Base-by-base conservation (phyloP, 306 rosid genomes). In the Sophora flavescens region DNA sequence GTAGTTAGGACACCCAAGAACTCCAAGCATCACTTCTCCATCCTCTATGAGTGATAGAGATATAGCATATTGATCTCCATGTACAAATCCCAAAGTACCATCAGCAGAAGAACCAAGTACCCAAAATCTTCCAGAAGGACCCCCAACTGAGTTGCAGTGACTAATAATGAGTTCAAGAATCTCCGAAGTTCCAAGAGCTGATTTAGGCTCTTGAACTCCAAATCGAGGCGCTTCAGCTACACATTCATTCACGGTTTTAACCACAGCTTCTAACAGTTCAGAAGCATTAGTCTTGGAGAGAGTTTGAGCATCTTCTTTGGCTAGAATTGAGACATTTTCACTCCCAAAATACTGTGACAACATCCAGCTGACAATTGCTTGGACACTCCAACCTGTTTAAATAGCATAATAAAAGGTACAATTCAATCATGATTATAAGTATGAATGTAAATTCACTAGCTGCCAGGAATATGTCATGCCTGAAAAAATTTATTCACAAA, bases 1-100 rank as follows among this genome's bases (percentile, higher is more conserved):
- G 80, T 95, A 95, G 76, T 95, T 90, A 32, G 97, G 97, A 83
- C 96, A 92, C 0, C 99, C 99, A 64, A 95, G 93, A 83, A 95
- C 95, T 30, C 99, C 97, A 72, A 95, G 87, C 53, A 84, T 82
- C 53, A 88, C 93, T 76, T 92, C 86, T 66, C 96, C 97, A 80
- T 90, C 87, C 76, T 92, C 91, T 70, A 95, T 89, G 42, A 95
- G 86, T 16, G 97, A 93, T 28, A 95, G 82, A 73, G 97, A 89
- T 42, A 95, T 67, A 57, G 91, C 92, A 84, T 90, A 90, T 78
- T 92, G 99, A 81, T 90, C 97, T 14, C 97, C 91, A 8, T 84
- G 80, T 33, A 81, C 84, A 62, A 89, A 88, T 3, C 97, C 98
- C 78, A 84, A 44, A 3, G 88, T 85, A 50, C 87, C 91, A 81